Evolutionary conservation across 352 stramenopile genomes (phyloP).

Genomic region (Globisporangium polare): DNA sequence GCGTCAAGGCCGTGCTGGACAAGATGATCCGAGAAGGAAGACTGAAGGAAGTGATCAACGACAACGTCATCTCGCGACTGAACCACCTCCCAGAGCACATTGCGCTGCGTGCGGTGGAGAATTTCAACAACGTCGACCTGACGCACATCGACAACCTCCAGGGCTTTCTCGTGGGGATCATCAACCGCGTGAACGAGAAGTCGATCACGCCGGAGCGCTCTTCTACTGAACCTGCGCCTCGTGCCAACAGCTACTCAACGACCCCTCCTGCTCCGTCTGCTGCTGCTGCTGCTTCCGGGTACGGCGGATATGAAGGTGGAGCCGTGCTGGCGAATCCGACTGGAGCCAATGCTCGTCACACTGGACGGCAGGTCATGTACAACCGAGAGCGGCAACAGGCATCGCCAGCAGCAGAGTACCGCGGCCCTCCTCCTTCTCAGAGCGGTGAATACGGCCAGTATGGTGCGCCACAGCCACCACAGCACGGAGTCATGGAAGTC

Average conservation of each 20-base stretch:
- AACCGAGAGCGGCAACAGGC: background rate
- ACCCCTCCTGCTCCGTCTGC: background rate
- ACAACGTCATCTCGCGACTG: conserved; percentile 70
- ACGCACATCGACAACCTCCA: conserved; percentile 74
- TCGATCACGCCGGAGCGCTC: conserved; percentile 26
- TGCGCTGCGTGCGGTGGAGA: conserved; percentile 63
- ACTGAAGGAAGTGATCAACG: conserved; percentile 61
- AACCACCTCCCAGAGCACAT: conserved; percentile 63
- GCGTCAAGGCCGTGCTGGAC: conserved; percentile 51
- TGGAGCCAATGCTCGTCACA: background rate
- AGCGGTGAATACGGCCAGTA: conserved; percentile 26
- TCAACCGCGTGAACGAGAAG: conserved; percentile 79
- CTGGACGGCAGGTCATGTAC: background rate
- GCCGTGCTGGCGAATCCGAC: conserved; percentile 11
- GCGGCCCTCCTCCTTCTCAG: conserved; percentile 11
- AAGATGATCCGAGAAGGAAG: conserved; percentile 46
- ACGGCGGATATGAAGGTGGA: background rate
- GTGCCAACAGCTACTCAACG: background rate
- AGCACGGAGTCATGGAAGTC: conserved; percentile 14
- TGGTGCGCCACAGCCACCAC: conserved; percentile 23
- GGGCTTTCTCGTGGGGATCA: conserved; percentile 80
- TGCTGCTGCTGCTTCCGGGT: background rate
- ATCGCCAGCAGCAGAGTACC: conserved; percentile 18
- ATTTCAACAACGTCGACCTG: conserved; percentile 75
- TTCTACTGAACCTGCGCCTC: background rate